These are phyloP conservation scores for Mycena metata DNA, from an alignment of 768 basidiomycete genomes.

Conservation along the genomic window DNA sequence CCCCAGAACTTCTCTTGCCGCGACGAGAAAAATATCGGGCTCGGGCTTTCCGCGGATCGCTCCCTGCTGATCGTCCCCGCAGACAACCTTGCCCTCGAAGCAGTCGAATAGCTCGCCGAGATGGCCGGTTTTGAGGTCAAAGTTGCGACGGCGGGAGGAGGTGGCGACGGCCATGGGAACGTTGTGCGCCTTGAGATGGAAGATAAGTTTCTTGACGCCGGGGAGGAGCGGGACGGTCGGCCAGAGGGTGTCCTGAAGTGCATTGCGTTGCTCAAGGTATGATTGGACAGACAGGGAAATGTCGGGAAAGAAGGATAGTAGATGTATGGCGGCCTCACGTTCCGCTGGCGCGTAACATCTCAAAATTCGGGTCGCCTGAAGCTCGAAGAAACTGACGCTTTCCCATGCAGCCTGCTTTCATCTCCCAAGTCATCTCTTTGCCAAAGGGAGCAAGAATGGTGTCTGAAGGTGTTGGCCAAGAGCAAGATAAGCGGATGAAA, in stretches of 20 bases:
- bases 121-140: conserved; percentile 75
- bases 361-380: background rate
- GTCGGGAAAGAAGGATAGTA: conserved; percentile 83
- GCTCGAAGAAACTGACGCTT: conserved; percentile 65
- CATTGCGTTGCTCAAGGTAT: conserved; percentile 70
- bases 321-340: conserved; percentile 70
- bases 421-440: conserved; percentile 88
- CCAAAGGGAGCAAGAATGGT: conserved; percentile 79
- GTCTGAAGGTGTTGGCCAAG: conserved; percentile 57
- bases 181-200: conserved; percentile 73
- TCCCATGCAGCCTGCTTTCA: conserved; percentile 92
- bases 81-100: conserved; percentile 77
- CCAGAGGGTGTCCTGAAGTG: conserved; percentile 75
- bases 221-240: conserved; percentile 80
- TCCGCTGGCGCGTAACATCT: conserved; percentile 64
- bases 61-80: conserved; percentile 73
- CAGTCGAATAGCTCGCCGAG: conserved; percentile 68
- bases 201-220: conserved; percentile 76
- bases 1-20: conserved; percentile 72
- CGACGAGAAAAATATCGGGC: conserved; percentile 85
- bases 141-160: conserved; percentile 76
- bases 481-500: background rate
- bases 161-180: conserved; percentile 90
- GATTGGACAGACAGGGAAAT: conserved; percentile 74
- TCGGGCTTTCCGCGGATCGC: conserved; percentile 79